Conservation (phyloP, 305 asterid species). For the Fraxinus nigra region DNA sequence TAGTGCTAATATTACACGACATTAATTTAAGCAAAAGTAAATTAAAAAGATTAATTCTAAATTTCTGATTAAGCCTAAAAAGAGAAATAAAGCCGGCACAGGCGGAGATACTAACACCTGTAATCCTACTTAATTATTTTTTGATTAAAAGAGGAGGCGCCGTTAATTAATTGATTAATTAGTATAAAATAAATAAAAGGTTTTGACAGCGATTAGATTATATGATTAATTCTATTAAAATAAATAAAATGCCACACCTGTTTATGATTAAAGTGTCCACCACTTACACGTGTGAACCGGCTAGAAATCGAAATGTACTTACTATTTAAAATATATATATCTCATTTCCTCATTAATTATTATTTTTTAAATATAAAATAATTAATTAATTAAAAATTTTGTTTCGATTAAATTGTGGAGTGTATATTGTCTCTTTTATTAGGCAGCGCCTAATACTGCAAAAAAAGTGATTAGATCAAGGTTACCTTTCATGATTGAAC, state of each 20-base stretch:
- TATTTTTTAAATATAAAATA: too few relatives aligned
- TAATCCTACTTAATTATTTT: constrained; percentile 19
- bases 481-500: not conserved
- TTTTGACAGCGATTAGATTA: constrained; percentile 20
- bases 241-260: constrained; percentile 16
- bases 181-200: not conserved
- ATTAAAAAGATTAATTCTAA: constrained; percentile 10
- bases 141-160: constrained; percentile 13
- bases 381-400: too few relatives aligned
- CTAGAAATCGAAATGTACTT: not conserved
- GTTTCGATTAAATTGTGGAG: not conserved
- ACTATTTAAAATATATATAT: not conserved
- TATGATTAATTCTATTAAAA: not conserved
- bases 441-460: not conserved
- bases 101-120: constrained; percentile 48
- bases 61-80: constrained; percentile 21
- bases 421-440: not conserved
- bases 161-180: not conserved
- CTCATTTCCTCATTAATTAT: too few relatives aligned
- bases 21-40: constrained; percentile 24
- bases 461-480: constrained; percentile 16
- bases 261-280: constrained; percentile 12
- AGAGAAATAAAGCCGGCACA: constrained; percentile 52
- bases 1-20: constrained; percentile 30
- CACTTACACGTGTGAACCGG: not conserved